A percentile compares a stretch with the other conserved stretches of the same genome.
Conservation (phyloP, 768 basidiomycete genomes). For the Jaapia argillacea region DNA sequence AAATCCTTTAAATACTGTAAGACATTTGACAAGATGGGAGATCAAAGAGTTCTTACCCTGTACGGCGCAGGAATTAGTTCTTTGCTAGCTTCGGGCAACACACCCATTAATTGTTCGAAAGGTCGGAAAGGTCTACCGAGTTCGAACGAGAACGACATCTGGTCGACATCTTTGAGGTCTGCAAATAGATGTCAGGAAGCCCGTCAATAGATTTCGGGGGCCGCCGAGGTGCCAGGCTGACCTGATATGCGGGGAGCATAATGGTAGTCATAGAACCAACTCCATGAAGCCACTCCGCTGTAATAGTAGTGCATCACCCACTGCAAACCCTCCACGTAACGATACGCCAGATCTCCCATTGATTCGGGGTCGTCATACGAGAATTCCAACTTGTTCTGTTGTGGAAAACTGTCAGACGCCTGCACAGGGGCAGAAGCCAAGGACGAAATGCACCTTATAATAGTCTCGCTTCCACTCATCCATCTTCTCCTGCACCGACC, state of each 20-base stretch:
- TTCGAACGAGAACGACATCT: conserved; percentile 80
- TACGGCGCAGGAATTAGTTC: conserved; percentile 85
- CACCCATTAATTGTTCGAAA: conserved; percentile 97
- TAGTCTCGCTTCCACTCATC: conserved; percentile 86
- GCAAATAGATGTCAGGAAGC: conserved; percentile 12
- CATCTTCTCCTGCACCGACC: conserved; percentile 73
- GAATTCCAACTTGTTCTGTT: conserved; percentile 80
- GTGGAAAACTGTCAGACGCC: conserved; percentile 7
- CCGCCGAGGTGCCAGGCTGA: conserved; percentile 23
- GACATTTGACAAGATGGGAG: background rate
- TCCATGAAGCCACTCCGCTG: conserved; percentile 93
- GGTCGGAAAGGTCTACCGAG: conserved; percentile 87
- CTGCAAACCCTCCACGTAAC: conserved; percentile 90
- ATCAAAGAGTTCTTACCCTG: conserved; percentile 35
- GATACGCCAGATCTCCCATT: conserved; percentile 61
- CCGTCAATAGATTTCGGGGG: conserved; percentile 17
- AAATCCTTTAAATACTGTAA: conserved; percentile 48
- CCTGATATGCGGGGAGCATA: conserved; percentile 96
- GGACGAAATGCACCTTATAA: conserved; percentile 54
- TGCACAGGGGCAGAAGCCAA: conserved; percentile 1
- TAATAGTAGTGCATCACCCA: conserved; percentile 99
- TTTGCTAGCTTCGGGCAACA: conserved; percentile 83
- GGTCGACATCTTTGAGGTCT: conserved; percentile 55
- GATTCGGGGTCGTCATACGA: conserved; percentile 59
- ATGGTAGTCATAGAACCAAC: conserved; percentile 98